Evolutionary conservation across 2,329 filamentous ascomycete genomes (phyloP), one percentile per base, ranked within the genome.

Genomic region (Didymella exigua): DNA sequence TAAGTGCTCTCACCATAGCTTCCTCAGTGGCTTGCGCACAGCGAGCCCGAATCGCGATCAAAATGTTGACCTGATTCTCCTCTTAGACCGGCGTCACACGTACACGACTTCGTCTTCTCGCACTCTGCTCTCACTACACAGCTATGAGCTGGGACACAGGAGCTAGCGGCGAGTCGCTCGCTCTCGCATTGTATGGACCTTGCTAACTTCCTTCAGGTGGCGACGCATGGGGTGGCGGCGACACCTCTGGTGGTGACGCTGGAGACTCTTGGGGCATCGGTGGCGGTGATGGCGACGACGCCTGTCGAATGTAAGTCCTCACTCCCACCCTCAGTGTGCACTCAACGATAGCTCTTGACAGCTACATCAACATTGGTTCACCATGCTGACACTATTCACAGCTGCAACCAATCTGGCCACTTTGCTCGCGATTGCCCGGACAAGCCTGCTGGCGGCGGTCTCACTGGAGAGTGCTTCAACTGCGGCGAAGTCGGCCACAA

Each of bases 401-500:
- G 77, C 64, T 82, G 79, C 58, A 60, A 69, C 14, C 64, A 75
- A 41, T 65, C 68, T 3, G 76, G 76, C 1, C 80, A 82, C 68
- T 80, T 79, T 49, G 74, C 79, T 33, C 77, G 78, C 46, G 78
- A 82, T 34, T 83, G 80, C 56, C 77, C 79, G 1, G 68, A 79
- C 41, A 76, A 79, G 75, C 68, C 67, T 19, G 58, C 61, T 24
- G 67, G 69, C 31, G 62, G 66, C 34, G 67, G 69, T 16, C 70
- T 74, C 66, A 77, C 68, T 13, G 77, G 80, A 19, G 78, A 77
- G 38, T 87, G 84, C 76, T 86, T 75, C 79, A 87, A 86, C 72
- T 88, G 85, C 59, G 82, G 83, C 47, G 73, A 86, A 62, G 63
- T 75, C 27, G 83, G 86, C 13, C 86, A 89, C 77, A 84, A 78